A percentile compares a stretch with the other conserved stretches of the same genome.
These are phyloP conservation scores for Scytalidium sp. DNA, from an alignment of 2,329 filamentous ascomycete genomes.

Conservation along the genomic window DNA sequence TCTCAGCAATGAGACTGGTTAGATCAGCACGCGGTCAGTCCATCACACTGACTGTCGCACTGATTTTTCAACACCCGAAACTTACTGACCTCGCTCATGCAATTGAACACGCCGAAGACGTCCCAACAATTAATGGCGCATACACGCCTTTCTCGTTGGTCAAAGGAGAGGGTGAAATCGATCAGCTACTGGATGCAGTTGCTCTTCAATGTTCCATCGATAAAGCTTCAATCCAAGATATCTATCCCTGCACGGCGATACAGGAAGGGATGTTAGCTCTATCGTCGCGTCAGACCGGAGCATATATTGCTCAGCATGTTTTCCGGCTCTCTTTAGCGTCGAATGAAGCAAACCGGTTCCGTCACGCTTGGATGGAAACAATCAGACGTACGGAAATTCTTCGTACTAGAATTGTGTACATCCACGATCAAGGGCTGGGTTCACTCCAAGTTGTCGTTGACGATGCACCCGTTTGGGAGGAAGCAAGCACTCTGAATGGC, in stretches of 20 bases:
- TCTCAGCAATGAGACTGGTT: slow-evolving; percentile 38
- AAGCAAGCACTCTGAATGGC: too few relatives aligned
- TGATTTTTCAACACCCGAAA: slow-evolving; percentile 3
- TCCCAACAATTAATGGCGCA: too few relatives aligned
- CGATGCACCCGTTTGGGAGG: background rate
- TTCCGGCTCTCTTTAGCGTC: too few relatives aligned
- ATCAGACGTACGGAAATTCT: too few relatives aligned
- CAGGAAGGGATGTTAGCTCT: slow-evolving; percentile 1
- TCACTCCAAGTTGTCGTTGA: background rate
- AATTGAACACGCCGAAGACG: too few relatives aligned
- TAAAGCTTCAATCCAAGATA: slow-evolving; percentile 1
- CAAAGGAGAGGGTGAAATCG: too few relatives aligned
- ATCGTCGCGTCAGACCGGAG: background rate
- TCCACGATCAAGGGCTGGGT: background rate
- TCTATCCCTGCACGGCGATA: slow-evolving; percentile 1
- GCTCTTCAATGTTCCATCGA: background rate
- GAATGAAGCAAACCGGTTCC: too few relatives aligned
- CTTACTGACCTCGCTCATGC: slow-evolving; percentile 4
- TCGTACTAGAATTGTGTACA: slow-evolving; percentile 1
- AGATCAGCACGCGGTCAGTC: slow-evolving; percentile 27
- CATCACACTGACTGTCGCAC: slow-evolving; percentile 2
- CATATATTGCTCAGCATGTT: background rate
- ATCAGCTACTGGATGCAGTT: too few relatives aligned
- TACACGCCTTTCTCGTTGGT: slow-evolving; percentile 57
- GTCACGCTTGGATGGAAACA: too few relatives aligned